Evolutionary conservation across 192 early-diverging fungal genomes (phyloP).

Genomic region (Entomortierella beljakovae): DNA sequence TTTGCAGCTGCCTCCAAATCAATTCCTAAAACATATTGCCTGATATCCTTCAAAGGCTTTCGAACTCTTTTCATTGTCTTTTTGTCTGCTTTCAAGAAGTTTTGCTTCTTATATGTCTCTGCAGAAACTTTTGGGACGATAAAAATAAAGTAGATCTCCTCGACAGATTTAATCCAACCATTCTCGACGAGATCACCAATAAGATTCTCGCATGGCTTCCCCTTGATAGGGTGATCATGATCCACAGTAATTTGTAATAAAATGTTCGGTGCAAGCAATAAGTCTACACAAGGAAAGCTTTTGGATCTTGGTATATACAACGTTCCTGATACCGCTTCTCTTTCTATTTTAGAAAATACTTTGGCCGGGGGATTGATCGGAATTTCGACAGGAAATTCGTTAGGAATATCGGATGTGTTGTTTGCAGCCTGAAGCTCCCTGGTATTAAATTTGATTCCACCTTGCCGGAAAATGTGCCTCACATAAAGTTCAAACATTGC

Average conservation of each 20-base stretch:
- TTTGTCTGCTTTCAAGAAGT: constrained; percentile 5
- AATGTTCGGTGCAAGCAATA: background rate
- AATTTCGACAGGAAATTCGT: too few species aligned
- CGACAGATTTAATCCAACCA: background rate
- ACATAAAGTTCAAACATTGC: constrained; percentile 38
- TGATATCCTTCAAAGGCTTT: background rate
- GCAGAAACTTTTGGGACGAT: constrained; percentile 12
- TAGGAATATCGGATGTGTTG: background rate
- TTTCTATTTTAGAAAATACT: background rate
- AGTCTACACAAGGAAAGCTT: constrained; percentile 16
- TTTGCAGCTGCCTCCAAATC: constrained; percentile 6
- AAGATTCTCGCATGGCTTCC: constrained; percentile 9
- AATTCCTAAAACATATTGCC: constrained; percentile 22
- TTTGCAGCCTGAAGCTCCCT: background rate
- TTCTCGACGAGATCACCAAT: constrained; percentile 5
- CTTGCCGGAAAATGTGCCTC: constrained; percentile 6
- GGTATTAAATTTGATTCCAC: constrained; percentile 14
- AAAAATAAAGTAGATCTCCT: constrained; percentile 16
- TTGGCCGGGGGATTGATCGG: background rate
- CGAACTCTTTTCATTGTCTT: background rate
- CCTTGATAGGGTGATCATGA: constrained; percentile 7
- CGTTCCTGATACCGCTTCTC: background rate
- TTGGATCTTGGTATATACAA: constrained; percentile 19
- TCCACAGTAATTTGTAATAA: constrained; percentile 20
- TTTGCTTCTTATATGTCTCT: constrained; percentile 10